A percentile compares a stretch with the other conserved stretches of the same genome.
phyloP scores from a whole-genome alignment of 768 basidiomycete species.

The Mycena metata region DNA sequence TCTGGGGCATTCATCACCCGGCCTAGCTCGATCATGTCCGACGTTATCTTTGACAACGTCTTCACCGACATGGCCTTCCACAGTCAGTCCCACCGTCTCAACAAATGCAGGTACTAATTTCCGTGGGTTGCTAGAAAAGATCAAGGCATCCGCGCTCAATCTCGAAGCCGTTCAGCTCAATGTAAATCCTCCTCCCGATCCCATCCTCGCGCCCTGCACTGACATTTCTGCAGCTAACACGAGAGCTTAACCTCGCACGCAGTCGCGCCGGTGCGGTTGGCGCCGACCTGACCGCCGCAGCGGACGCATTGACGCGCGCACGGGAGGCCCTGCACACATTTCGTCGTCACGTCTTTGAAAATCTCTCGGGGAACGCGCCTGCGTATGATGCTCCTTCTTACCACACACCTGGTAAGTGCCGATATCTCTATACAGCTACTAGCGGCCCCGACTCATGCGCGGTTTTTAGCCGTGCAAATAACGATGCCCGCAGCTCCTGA shows the following conservation, averaged over 20 bases:
- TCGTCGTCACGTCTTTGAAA: conserved; percentile 30
- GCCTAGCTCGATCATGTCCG: conserved; percentile 46
- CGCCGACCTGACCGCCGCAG: conserved; percentile 38
- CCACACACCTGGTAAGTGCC: background rate
- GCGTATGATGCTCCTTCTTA: background rate
- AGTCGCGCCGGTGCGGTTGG: conserved; percentile 30
- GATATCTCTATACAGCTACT: too few species aligned
- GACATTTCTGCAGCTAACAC: conserved; percentile 26
- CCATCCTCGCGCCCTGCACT: background rate
- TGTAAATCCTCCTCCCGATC: conserved; percentile 40
- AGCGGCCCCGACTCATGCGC: background rate
- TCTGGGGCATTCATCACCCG: background rate
- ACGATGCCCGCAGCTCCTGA: background rate
- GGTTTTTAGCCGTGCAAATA: background rate
- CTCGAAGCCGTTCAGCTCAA: conserved; percentile 50
- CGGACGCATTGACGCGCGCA: conserved; percentile 32
- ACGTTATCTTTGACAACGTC: conserved; percentile 59
- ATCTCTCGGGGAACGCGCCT: conserved; percentile 12
- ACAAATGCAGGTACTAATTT: background rate
- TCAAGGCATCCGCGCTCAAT: conserved; percentile 51
- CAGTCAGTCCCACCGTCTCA: conserved; percentile 44
- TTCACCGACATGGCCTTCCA: conserved; percentile 60
- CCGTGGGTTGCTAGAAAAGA: conserved; percentile 49
- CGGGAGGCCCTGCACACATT: conserved; percentile 35
- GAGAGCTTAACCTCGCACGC: conserved; percentile 22